Percentiles rank a stretch among this genome's conserved stretches.
Conservation (phyloP, 2,329 filamentous ascomycete genomes). For the Fusarium dlaminii region DNA sequence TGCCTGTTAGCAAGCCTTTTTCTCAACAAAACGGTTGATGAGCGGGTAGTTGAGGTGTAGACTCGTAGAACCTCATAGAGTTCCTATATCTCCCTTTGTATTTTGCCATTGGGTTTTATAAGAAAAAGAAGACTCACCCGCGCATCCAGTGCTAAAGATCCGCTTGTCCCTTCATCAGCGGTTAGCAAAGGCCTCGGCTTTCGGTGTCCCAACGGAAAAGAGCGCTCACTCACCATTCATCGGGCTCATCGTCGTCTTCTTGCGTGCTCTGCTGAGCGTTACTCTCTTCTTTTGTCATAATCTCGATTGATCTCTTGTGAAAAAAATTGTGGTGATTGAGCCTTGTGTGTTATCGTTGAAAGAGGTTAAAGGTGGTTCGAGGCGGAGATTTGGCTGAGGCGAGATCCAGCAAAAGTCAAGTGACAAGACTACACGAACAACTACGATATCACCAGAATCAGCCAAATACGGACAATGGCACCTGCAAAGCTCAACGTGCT, state of each 20-base stretch:
- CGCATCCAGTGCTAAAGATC: conserved; percentile 95
- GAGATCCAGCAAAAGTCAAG: conserved; percentile 38
- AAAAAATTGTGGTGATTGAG: neutral
- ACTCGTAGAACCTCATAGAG: neutral
- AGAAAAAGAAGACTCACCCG: conserved; percentile 66
- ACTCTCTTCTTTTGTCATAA: conserved; percentile 64
- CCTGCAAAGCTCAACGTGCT: conserved; percentile 85
- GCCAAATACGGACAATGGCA: conserved; percentile 60
- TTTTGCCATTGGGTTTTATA: neutral
- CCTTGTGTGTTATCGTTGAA: conserved; percentile 4
- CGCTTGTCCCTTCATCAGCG: conserved; percentile 82
- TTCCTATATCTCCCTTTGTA: neutral
- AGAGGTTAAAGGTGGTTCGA: conserved; percentile 37
- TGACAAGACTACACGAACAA: conserved; percentile 19
- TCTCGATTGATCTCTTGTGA: conserved; percentile 38
- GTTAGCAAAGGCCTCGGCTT: conserved; percentile 40
- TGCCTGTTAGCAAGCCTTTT: conserved; percentile 1
- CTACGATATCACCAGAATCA: neutral
- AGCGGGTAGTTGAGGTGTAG: neutral
- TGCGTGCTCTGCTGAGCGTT: conserved; percentile 50
- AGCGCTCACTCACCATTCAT: conserved; percentile 80
- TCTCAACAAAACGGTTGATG: conserved; percentile 23
- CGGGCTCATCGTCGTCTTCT: conserved; percentile 77
- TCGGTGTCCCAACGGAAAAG: conserved; percentile 4
- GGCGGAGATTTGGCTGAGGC: conserved; percentile 35